These are phyloP conservation scores for Linanthus parryae DNA, from an alignment of 148 eudicot species.

Conservation along the genomic window DNA sequence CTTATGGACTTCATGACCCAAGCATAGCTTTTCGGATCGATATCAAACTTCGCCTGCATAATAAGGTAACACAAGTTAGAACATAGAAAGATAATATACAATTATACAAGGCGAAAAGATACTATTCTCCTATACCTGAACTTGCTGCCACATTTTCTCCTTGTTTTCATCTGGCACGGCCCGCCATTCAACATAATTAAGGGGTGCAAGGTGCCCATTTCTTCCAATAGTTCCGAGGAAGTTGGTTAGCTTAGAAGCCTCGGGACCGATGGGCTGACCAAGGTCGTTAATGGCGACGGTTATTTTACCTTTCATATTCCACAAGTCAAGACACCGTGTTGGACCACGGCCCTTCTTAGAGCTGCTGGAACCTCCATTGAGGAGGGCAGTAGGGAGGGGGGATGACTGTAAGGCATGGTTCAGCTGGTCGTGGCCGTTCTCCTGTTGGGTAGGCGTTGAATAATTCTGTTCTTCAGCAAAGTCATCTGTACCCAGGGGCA, in stretches of 20 bases:
- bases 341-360: conserved; percentile 20
- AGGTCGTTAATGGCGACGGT: conserved; percentile 17
- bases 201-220: conserved; percentile 35
- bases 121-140: conserved; percentile 25
- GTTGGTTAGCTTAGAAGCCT: conserved; percentile 24
- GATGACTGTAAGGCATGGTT: background rate
- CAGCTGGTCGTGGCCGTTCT: too few species aligned
- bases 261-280: conserved; percentile 33
- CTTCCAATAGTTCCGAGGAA: conserved; percentile 37
- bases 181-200: conserved; percentile 29
- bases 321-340: conserved; percentile 19
- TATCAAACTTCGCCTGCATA: conserved; percentile 27
- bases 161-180: conserved; percentile 26
- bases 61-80: background rate
- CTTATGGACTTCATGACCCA: conserved; percentile 32
- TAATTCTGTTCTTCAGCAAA: too few species aligned
- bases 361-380: conserved; percentile 8
- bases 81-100: background rate
- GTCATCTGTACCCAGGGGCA: too few species aligned
- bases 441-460: too few species aligned
- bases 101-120: background rate
- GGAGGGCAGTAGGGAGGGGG: background rate
- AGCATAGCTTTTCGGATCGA: conserved; percentile 24
- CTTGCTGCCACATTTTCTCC: conserved; percentile 41
- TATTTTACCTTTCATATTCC: conserved; percentile 17